Percentiles rank a stretch among this genome's conserved stretches.
Evolutionary conservation across 73 alveolate genomes (phyloP).

Genomic region (Urostyla sp.): DNA sequence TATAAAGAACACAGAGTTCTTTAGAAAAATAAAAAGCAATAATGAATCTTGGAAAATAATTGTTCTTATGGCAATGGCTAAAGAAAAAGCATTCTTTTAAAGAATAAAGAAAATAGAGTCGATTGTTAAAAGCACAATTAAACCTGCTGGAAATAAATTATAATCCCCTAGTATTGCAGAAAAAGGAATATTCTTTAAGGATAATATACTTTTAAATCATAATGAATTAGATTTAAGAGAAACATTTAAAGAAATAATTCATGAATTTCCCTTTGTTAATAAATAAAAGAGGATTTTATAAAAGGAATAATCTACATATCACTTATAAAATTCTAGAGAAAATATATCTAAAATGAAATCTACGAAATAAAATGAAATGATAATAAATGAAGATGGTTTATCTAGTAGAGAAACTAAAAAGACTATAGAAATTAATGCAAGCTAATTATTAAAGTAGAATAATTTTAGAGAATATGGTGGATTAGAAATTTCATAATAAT

Average conservation of each 20-base stretch:
- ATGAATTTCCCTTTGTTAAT: conserved; percentile 16
- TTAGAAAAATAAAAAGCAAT: conserved; percentile 4
- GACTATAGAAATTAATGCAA: background rate
- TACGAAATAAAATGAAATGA: background rate
- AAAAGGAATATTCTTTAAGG: too few relatives aligned
- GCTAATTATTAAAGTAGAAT: background rate
- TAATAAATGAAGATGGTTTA: background rate
- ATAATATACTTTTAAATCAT: conserved; percentile 13
- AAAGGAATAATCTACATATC: too few relatives aligned
- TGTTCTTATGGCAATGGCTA: conserved; percentile 35
- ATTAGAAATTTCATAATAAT: too few relatives aligned
- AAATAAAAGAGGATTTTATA: background rate
- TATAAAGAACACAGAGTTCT: conserved; percentile 25
- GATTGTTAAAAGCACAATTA: background rate
- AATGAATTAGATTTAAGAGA: conserved; percentile 46
- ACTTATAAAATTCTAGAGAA: too few relatives aligned
- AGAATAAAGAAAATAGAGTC: background rate
- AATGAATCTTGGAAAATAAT: conserved; percentile 26
- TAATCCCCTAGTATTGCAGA: too few relatives aligned
- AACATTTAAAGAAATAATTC: conserved; percentile 27
- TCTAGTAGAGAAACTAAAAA: background rate
- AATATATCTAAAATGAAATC: background rate
- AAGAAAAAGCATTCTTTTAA: conserved; percentile 28
- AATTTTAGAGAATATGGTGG: background rate
- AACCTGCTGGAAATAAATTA: too few relatives aligned